These are phyloP conservation scores for Metschnikowia kunwiensis DNA, from an alignment of 805 yeast genomes.

Conservation along the genomic window DNA sequence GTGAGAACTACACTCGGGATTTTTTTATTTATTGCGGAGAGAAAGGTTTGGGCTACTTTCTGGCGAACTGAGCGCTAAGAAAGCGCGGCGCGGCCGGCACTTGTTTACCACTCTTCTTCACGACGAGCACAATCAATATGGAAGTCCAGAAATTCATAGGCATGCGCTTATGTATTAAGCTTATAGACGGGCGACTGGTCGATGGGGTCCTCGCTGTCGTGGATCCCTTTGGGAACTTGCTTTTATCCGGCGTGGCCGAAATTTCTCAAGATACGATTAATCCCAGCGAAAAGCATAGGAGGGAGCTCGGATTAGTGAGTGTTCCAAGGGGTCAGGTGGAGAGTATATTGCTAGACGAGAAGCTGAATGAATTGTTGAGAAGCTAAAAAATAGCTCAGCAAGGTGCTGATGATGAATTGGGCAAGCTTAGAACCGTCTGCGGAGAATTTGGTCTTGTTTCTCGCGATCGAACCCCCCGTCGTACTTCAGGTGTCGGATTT, in stretches of 20 bases:
- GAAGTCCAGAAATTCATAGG: constrained; percentile 28
- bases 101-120: background rate
- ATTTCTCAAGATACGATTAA: constrained; percentile 28
- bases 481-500: constrained; percentile 2
- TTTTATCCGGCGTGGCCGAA: constrained; percentile 35
- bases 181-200: constrained; percentile 31
- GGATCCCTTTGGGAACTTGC: constrained; percentile 43
- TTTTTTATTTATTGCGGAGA: too few species aligned
- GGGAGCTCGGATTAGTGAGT: constrained; percentile 29
- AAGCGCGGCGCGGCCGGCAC: too few species aligned
- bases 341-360: constrained; percentile 22
- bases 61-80: too few species aligned
- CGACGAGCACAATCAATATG: background rate
- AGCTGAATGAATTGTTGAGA: constrained; percentile 2
- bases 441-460: constrained; percentile 10
- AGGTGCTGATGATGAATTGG: background rate
- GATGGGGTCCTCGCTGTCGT: constrained; percentile 39
- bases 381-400: constrained; percentile 1
- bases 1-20: too few species aligned
- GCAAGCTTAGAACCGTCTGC: constrained; percentile 7
- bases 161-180: constrained; percentile 23
- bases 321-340: constrained; percentile 22
- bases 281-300: constrained; percentile 18
- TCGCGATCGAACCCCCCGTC: constrained; percentile 2
- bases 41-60: too few species aligned